Percentiles rank a stretch among this genome's conserved stretches.
Evolutionary conservation across 805 yeast genomes (phyloP).

Genomic region (Citeromyces matritensis): DNA sequence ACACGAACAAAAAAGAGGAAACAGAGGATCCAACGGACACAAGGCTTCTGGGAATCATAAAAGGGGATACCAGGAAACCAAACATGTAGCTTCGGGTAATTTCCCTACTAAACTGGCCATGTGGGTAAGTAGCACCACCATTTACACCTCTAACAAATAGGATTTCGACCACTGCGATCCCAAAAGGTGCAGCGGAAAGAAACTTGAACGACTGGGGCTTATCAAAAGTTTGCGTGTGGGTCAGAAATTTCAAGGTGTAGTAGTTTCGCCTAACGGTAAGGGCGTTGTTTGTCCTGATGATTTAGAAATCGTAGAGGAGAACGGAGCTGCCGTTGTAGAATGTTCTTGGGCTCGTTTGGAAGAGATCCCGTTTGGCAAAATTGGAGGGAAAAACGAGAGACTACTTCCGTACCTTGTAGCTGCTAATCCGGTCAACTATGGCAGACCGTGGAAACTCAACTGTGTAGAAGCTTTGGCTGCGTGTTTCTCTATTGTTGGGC

Average conservation of each 20-base stretch:
- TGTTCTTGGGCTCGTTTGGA: constrained; percentile 98
- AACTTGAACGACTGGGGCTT: constrained; percentile 75
- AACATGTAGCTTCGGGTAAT: constrained; percentile 10
- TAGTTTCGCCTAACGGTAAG: constrained; percentile 88
- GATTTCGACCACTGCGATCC: constrained; percentile 99
- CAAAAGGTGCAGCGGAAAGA: constrained; percentile 91
- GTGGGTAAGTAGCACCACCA: constrained; percentile 39
- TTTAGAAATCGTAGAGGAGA: constrained; percentile 51
- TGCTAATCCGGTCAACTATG: constrained; percentile 94
- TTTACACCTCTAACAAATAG: constrained; percentile 1
- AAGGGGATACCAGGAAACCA: constrained; percentile 15
- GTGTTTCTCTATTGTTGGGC: constrained; percentile 89
- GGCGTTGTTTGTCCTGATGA: constrained; percentile 86
- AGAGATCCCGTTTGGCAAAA: constrained; percentile 86
- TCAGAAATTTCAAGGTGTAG: constrained; percentile 81
- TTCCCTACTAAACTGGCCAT: constrained; percentile 84
- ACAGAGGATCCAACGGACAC: constrained; percentile 38
- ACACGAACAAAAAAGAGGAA: constrained; percentile 19
- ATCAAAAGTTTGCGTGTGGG: constrained; percentile 77
- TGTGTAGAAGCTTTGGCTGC: constrained; percentile 98
- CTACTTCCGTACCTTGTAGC: constrained; percentile 86
- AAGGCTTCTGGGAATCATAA: constrained; percentile 28
- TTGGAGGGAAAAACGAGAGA: constrained; percentile 84
- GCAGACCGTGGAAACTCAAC: constrained; percentile 88
- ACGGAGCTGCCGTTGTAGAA: constrained; percentile 96